These are phyloP conservation scores for Cryomyces minteri DNA, from an alignment of 495 filamentous ascomycete species.

Conservation along the genomic window DNA sequence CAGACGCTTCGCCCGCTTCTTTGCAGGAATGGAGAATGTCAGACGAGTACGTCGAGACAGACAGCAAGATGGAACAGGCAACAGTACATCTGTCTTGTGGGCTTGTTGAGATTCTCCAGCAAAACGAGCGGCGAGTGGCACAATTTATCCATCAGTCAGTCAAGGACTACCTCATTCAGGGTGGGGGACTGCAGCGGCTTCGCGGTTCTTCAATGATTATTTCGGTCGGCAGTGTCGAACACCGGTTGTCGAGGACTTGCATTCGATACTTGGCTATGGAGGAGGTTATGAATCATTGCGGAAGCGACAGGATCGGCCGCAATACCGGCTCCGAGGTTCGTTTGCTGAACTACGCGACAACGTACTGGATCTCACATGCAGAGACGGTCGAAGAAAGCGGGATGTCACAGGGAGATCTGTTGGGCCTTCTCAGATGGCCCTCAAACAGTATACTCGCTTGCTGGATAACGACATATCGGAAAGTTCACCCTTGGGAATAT, in stretches of 20 bases:
- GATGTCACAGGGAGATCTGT: not conserved
- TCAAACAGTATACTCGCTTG: not conserved
- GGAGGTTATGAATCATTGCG: not conserved
- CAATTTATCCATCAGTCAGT: too few relatives aligned
- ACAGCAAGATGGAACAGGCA: slow-evolving; percentile 11
- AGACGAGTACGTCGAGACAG: not conserved
- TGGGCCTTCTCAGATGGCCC: not conserved
- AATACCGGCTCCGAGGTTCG: too few relatives aligned
- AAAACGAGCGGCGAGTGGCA: slow-evolving; percentile 5
- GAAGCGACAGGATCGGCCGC: not conserved
- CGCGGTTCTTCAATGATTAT: not conserved
- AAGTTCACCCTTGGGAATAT: not conserved
- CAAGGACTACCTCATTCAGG: slow-evolving; percentile 20
- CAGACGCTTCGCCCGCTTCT: slow-evolving; percentile 6
- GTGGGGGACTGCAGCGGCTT: slow-evolving; percentile 10
- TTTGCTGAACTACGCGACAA: too few relatives aligned
- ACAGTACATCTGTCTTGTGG: slow-evolving; percentile 18
- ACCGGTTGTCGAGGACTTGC: slow-evolving; percentile 2
- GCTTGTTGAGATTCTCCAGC: slow-evolving; percentile 16
- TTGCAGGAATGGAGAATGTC: slow-evolving; percentile 6
- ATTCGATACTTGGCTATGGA: slow-evolving; percentile 4
- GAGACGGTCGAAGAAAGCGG: not conserved
- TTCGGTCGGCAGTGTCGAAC: not conserved
- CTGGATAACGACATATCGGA: not conserved
- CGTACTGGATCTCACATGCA: not conserved